phyloP scores from a whole-genome alignment of 306 rosid genomes.

The Cucurbita argyrosperma region DNA sequence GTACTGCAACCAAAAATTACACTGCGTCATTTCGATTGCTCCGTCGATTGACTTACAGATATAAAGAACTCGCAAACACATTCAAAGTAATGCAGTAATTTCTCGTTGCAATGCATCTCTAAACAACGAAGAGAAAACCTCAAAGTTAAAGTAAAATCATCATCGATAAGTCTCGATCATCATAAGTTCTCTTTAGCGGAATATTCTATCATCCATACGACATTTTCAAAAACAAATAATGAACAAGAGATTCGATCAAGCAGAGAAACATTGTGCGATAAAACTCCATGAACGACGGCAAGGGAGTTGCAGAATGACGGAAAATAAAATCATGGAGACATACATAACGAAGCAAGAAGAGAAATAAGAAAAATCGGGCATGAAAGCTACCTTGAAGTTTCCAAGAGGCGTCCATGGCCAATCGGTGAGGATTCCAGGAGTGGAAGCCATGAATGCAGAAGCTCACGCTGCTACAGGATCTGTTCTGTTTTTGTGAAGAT shows the following conservation, averaged over 20 bases:
- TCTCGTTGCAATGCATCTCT: not conserved
- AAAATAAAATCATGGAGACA: not conserved
- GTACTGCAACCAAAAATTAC: not conserved
- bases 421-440: conserved; percentile 39
- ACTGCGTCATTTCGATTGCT: not conserved
- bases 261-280: not conserved
- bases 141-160: not conserved
- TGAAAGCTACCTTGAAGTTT: conserved; percentile 25
- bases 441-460: conserved; percentile 25
- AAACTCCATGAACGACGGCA: not conserved
- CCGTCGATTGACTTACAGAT: not conserved
- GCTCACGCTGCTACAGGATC: not conserved
- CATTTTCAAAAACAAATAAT: not conserved
- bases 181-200: not conserved
- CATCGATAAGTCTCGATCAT: not conserved
- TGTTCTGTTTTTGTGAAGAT: not conserved
- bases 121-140: not conserved
- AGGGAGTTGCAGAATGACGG: not conserved
- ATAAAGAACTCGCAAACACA: not conserved
- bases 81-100: not conserved
- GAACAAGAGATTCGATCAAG: not conserved
- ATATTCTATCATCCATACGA: not conserved
- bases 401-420: conserved; percentile 52
- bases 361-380: not conserved
- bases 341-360: not conserved